Conservation (phyloP, 139 green algal species). For the Asterochloris erici region DNA sequence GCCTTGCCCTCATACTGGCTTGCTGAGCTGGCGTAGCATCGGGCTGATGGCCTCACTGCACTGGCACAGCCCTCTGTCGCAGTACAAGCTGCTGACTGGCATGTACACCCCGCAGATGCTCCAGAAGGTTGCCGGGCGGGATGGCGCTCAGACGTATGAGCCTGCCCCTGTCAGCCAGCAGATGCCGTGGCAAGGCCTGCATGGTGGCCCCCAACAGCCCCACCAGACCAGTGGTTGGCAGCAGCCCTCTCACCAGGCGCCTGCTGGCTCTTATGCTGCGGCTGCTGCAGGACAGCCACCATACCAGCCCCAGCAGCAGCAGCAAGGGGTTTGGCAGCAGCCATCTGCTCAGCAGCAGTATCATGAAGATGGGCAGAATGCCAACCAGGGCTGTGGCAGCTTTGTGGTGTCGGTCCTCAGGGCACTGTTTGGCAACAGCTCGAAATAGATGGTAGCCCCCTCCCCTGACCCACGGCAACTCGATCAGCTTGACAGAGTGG, state of each 20-base stretch:
- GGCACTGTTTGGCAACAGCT: slow-evolving; percentile 1
- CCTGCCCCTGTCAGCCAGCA: slow-evolving; percentile 9
- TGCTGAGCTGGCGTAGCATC: background rate
- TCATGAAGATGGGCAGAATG: background rate
- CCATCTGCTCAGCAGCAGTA: background rate
- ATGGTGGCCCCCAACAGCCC: background rate
- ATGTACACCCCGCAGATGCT: slow-evolving; percentile 14
- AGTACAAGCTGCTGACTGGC: background rate
- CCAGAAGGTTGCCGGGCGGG: slow-evolving; percentile 8
- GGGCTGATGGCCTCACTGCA: background rate
- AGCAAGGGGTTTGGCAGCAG: background rate
- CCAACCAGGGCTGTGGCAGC: slow-evolving; percentile 18
- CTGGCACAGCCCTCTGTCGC: background rate
- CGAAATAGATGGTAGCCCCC: no score
- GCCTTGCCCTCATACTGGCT: background rate
- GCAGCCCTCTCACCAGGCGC: slow-evolving; percentile 11
- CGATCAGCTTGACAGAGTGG: no score
- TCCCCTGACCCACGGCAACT: no score
- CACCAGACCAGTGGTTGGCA: background rate
- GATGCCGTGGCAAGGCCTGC: background rate
- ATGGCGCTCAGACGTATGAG: background rate
- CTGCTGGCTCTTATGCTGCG: background rate
- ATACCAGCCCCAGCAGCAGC: background rate
- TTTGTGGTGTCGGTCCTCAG: slow-evolving; percentile 6
- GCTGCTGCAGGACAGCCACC: slow-evolving; percentile 1